Evolutionary conservation across 1,139 yeast species (phyloP), one percentile per base, ranked within the genome.

Genomic region (Lodderomyces margitis): DNA sequence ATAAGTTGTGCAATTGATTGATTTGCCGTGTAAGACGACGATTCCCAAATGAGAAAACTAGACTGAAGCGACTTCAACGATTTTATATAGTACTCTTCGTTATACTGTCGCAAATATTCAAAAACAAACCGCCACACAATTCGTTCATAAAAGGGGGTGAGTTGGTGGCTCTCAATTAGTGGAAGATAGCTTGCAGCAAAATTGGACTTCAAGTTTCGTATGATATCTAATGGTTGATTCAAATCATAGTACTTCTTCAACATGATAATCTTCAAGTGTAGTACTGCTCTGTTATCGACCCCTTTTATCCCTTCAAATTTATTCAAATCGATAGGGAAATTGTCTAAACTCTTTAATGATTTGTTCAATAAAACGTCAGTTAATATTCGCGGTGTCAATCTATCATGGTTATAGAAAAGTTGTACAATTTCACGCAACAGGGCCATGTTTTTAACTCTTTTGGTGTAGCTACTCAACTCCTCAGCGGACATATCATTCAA

Each of bases 21-120:
- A 34, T 52, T 51, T 11, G 51, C 50, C 10, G 46, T 44, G 2
- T 53, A 42, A 1, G 52, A 41, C 2, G 69, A 56, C 3, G 73
- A 57, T 46, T 71, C 75, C 75, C 74, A 71, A 8, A 71, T 70
- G 38, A 69, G 50, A 36, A 66, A 58, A n/a, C 66, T 55, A n/a
- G 65, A 55, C 38, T 57, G 60, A 21, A 64, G 25, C 16, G 53
- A 53, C 37, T 55, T 42, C 25, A 70, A 46, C 10, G 41, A 36
- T 17, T 50, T 44, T 8, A 71, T 61, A 38, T 55, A 62, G 40
- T 58, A 47, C 6, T 46, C 25, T 45, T 65, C 70, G 25, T 58
- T 56, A 33, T 42, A 47, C 25, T 51, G 53, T 40, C 53, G 53
- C 43, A 61, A 52, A 45, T 67, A 68, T 31, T 70, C 70, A 42